phyloP scores from a whole-genome alignment of 2,329 filamentous ascomycete genomes.

The Aspergillus eucalypticola region DNA sequence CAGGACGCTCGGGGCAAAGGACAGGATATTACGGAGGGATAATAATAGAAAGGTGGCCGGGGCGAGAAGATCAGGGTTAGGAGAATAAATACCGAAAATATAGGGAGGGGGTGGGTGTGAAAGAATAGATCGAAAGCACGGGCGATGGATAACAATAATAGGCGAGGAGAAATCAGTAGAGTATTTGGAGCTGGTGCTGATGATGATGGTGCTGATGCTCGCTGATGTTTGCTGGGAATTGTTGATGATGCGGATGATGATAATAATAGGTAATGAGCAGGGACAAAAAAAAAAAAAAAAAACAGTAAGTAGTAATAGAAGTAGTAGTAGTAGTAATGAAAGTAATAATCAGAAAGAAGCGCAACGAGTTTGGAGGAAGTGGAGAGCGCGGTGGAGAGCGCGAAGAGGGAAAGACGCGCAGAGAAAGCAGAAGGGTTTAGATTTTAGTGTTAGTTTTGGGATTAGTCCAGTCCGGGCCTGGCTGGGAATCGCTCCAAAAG shows the following conservation, averaged over 20 bases:
- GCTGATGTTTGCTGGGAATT: neutral
- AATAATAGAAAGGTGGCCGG: neutral
- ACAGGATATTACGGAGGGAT: conserved; percentile 2
- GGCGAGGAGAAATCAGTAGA: neutral
- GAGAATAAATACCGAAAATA: conserved; percentile 1
- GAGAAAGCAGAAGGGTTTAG: conserved; percentile 7
- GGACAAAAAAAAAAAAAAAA: conserved; percentile 7
- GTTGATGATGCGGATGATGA: neutral
- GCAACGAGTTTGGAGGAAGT: conserved; percentile 7
- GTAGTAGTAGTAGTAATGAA: no score
- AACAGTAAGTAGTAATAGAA: no score
- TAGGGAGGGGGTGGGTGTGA: conserved; percentile 1
- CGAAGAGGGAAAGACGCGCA: conserved; percentile 7
- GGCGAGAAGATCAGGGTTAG: conserved; percentile 1
- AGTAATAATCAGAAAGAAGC: neutral
- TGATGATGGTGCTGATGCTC: neutral
- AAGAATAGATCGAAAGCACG: neutral
- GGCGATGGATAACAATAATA: neutral
- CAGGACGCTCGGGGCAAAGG: conserved; percentile 2
- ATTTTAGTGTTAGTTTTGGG: conserved; percentile 12
- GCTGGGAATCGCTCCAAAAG: neutral
- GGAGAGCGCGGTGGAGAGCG: conserved; percentile 1
- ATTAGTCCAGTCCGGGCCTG: neutral
- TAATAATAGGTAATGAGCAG: conserved; percentile 3
- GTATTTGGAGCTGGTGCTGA: neutral